phyloP scores from a whole-genome alignment of 225 moss, liverwort and hornwort genomes.

The Pseudisothecium myosuroides region DNA sequence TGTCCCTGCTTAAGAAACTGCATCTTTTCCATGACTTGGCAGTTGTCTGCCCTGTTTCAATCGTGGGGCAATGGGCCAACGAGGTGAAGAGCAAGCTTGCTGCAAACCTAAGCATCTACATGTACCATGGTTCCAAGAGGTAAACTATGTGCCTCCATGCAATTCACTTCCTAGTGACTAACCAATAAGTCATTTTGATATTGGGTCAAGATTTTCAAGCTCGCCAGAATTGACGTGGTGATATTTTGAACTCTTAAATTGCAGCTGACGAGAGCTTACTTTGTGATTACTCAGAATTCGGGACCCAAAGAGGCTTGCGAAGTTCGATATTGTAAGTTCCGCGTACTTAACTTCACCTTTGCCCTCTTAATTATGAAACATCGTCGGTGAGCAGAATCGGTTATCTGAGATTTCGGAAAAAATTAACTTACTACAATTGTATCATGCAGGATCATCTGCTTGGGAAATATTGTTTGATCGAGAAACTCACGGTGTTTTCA shows the following conservation, averaged over 20 bases:
- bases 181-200: neutral
- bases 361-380: neutral
- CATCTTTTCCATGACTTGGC: neutral
- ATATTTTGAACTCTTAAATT: neutral
- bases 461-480: neutral
- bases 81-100: conserved; percentile 98
- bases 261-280: conserved; percentile 1
- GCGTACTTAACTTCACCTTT: neutral
- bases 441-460: neutral
- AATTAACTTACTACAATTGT: neutral
- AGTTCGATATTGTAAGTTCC: conserved; percentile 84
- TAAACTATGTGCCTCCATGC: neutral
- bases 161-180: neutral
- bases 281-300: conserved; percentile 60
- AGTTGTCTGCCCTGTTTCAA: conserved; percentile 99
- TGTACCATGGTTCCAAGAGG: conserved; percentile 99
- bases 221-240: neutral
- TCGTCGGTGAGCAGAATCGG: neutral
- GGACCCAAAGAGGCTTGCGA: conserved; percentile 98
- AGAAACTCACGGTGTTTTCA: neutral
- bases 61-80: conserved; percentile 99
- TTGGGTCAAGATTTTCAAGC: neutral
- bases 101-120: conserved; percentile 95
- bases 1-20: neutral
- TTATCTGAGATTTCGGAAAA: neutral